These are phyloP conservation scores for Penicillium frequentans DNA, from an alignment of 2,329 filamentous ascomycete genomes.

Conservation along the genomic window DNA sequence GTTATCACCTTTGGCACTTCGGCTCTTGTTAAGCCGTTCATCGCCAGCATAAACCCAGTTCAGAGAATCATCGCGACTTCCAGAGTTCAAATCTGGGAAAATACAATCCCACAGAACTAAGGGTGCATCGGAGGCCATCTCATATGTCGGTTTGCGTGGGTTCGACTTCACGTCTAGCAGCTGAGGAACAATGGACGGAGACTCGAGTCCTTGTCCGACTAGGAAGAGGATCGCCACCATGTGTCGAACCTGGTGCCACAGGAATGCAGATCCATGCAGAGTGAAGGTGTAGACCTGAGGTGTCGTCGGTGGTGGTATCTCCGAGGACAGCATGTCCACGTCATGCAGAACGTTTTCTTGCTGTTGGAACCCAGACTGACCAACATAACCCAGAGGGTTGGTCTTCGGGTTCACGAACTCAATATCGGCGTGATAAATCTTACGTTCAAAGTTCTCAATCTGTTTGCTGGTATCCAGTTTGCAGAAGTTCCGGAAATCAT, in stretches of 20 bases:
- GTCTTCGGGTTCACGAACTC: slow-evolving; percentile 61
- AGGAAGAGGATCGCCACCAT: slow-evolving; percentile 93
- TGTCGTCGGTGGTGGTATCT: slow-evolving; percentile 32
- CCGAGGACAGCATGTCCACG: slow-evolving; percentile 14
- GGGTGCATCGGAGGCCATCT: slow-evolving; percentile 86
- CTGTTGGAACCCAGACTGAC: slow-evolving; percentile 47
- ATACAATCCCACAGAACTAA: slow-evolving; percentile 96
- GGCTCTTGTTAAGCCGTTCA: slow-evolving; percentile 43
- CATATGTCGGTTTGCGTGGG: slow-evolving; percentile 79
- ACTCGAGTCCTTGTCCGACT: slow-evolving; percentile 83
- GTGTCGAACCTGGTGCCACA: slow-evolving; percentile 97
- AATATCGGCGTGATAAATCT: slow-evolving; percentile 78
- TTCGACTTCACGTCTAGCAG: slow-evolving; percentile 72
- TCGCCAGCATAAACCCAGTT: slow-evolving; percentile 80
- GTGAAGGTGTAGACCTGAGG: slow-evolving; percentile 82
- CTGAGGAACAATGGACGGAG: slow-evolving; percentile 68
- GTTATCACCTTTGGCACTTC: slow-evolving; percentile 51
- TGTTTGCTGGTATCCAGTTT: slow-evolving; percentile 90
- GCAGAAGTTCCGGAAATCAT: slow-evolving; percentile 97
- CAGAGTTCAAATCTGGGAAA: slow-evolving; percentile 63
- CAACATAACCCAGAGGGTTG: slow-evolving; percentile 59
- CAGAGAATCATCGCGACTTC: slow-evolving; percentile 59
- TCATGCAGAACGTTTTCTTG: slow-evolving; percentile 17
- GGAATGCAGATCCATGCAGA: slow-evolving; percentile 85
- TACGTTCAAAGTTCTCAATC: slow-evolving; percentile 76